Evolutionary conservation across 1,139 yeast genomes (phyloP).

Genomic region (Arxiozyma slooffiae): DNA sequence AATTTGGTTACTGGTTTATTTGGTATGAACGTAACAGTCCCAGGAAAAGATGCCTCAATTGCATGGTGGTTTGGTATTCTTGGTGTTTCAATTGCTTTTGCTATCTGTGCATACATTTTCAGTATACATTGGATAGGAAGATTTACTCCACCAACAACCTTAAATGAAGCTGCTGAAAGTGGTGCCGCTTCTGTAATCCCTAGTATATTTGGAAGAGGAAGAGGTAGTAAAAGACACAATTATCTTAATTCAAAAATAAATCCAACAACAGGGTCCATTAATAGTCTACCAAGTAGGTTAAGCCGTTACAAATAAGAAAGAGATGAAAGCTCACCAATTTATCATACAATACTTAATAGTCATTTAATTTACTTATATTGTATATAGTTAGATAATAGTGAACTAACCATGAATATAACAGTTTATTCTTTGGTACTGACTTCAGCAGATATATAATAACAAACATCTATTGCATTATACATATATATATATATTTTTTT

Average conservation of each 20-base stretch:
- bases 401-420: neutral
- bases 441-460: neutral
- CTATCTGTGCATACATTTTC: slow-evolving; percentile 29
- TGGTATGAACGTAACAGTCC: slow-evolving; percentile 91
- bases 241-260: slow-evolving; percentile 12
- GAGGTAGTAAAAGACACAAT: slow-evolving; percentile 9
- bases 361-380: too few relatives aligned
- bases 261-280: slow-evolving; percentile 21
- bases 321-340: neutral
- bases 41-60: slow-evolving; percentile 47
- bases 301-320: slow-evolving; percentile 19
- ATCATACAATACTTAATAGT: neutral
- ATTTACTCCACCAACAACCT: slow-evolving; percentile 28
- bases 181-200: slow-evolving; percentile 32
- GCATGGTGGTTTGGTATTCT: slow-evolving; percentile 64
- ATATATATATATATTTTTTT: too few relatives aligned
- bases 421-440: too few relatives aligned
- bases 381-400: neutral
- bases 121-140: slow-evolving; percentile 37
- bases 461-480: too few relatives aligned
- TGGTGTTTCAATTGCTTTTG: slow-evolving; percentile 40
- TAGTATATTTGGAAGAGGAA: slow-evolving; percentile 21
- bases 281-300: slow-evolving; percentile 23
- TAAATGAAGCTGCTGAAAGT: slow-evolving; percentile 27
- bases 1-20: slow-evolving; percentile 85